phyloP scores from a whole-genome alignment of 2,329 filamentous ascomycete genomes.

The Alternaria gaisen region DNA sequence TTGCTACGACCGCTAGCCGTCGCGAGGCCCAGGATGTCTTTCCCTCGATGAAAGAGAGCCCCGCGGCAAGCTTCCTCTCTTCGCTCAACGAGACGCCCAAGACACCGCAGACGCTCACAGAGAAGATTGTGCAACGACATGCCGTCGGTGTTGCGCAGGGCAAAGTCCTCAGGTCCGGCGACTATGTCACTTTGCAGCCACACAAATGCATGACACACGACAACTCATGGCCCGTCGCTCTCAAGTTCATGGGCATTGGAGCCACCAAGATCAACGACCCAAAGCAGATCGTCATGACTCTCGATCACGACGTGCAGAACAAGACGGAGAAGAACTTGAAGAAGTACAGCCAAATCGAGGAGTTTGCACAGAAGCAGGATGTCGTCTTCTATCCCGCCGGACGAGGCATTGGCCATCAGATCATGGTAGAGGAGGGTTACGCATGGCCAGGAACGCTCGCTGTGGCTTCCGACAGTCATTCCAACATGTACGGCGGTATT shows the following conservation, averaged over 20 bases:
- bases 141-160: conserved; percentile 77
- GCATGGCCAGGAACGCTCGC: conserved; percentile 85
- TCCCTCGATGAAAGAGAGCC: conserved; percentile 69
- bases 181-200: conserved; percentile 82
- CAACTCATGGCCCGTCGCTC: conserved; percentile 78
- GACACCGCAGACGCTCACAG: conserved; percentile 80
- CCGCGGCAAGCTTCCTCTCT: conserved; percentile 74
- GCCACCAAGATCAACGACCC: conserved; percentile 76
- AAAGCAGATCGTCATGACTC: conserved; percentile 79
- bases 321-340: conserved; percentile 78
- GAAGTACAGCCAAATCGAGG: conserved; percentile 83
- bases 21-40: conserved; percentile 57
- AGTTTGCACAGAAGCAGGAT: conserved; percentile 81
- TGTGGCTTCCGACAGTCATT: conserved; percentile 81
- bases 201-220: conserved; percentile 86
- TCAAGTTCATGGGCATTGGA: conserved; percentile 85
- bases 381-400: conserved; percentile 81
- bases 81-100: conserved; percentile 63
- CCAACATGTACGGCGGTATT: conserved; percentile 84
- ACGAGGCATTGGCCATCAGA: conserved; percentile 86
- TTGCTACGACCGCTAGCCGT: conserved; percentile 34
- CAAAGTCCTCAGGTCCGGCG: conserved; percentile 79
- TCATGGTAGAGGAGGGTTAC: conserved; percentile 86
- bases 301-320: conserved; percentile 92
- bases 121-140: conserved; percentile 90